phyloP scores from a whole-genome alignment of 345 rosid genomes.

The Eucalyptus erythrocorys region DNA sequence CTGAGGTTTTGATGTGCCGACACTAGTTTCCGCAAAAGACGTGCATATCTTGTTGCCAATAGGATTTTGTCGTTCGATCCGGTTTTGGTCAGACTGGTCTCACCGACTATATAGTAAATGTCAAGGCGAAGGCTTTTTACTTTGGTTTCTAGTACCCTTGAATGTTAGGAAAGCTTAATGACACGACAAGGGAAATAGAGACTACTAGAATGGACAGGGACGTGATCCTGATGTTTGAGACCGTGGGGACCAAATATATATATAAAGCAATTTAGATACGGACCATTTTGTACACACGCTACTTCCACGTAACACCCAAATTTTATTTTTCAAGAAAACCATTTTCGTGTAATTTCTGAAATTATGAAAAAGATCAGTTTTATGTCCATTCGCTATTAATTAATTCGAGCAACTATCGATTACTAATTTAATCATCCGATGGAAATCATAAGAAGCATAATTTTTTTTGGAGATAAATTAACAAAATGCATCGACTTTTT shows the following conservation, averaged over 20 bases:
- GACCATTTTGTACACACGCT: background rate
- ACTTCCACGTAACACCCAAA: background rate
- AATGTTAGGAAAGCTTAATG: background rate
- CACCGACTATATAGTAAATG: background rate
- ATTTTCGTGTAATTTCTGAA: background rate
- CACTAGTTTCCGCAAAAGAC: background rate
- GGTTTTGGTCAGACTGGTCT: background rate
- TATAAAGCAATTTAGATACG: background rate
- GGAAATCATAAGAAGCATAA: background rate
- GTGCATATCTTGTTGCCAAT: background rate
- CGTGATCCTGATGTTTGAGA: background rate
- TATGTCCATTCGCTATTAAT: background rate
- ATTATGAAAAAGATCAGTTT: background rate
- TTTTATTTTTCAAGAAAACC: background rate
- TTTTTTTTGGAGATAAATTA: background rate
- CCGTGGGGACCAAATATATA: background rate
- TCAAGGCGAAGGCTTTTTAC: background rate
- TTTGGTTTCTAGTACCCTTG: background rate
- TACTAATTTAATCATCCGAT: background rate
- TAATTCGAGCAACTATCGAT: background rate
- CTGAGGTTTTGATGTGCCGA: background rate
- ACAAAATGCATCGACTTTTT: background rate
- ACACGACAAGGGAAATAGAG: background rate
- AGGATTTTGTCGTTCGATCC: background rate
- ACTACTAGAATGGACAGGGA: background rate